These are phyloP conservation scores for Lactarius sp. DNA, from an alignment of 768 basidiomycete species.

Conservation along the genomic window DNA sequence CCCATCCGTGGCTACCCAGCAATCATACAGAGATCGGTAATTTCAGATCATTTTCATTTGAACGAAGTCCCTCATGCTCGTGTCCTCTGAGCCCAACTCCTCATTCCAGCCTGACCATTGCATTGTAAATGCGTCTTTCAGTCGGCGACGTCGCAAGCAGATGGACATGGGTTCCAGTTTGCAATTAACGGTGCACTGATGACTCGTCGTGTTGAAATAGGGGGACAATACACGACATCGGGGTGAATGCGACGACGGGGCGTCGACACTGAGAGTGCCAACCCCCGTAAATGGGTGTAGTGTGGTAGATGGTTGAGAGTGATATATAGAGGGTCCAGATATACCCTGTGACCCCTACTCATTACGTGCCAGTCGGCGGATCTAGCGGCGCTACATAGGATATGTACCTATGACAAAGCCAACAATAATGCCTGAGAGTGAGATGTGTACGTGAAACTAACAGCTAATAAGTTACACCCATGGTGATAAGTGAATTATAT, in stretches of 20 bases:
- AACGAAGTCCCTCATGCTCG: too few relatives aligned
- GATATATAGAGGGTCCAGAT: slow-evolving; percentile 77
- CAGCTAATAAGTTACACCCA: slow-evolving; percentile 10
- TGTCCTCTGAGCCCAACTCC: too few relatives aligned
- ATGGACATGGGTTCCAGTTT: slow-evolving; percentile 36
- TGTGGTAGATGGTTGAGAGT: slow-evolving; percentile 58
- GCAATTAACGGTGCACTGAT: too few relatives aligned
- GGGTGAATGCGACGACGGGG: slow-evolving; percentile 46
- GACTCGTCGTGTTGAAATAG: slow-evolving; percentile 15
- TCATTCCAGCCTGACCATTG: too few relatives aligned
- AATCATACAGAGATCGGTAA: too few relatives aligned
- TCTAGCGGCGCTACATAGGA: not conserved
- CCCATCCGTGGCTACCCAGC: too few relatives aligned
- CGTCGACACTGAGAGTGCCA: too few relatives aligned
- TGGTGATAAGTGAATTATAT: not conserved
- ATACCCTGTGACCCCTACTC: slow-evolving; percentile 36
- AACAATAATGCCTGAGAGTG: slow-evolving; percentile 6
- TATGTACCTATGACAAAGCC: not conserved
- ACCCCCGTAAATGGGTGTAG: too few relatives aligned
- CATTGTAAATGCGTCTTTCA: not conserved
- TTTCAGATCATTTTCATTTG: too few relatives aligned
- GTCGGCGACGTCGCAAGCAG: slow-evolving; percentile 55
- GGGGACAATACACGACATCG: slow-evolving; percentile 59
- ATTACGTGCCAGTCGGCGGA: slow-evolving; percentile 1
- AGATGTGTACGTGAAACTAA: slow-evolving; percentile 6